These are phyloP conservation scores for Trichosanthes truncata DNA, from an alignment of 306 rosid species.

Conservation along the genomic window DNA sequence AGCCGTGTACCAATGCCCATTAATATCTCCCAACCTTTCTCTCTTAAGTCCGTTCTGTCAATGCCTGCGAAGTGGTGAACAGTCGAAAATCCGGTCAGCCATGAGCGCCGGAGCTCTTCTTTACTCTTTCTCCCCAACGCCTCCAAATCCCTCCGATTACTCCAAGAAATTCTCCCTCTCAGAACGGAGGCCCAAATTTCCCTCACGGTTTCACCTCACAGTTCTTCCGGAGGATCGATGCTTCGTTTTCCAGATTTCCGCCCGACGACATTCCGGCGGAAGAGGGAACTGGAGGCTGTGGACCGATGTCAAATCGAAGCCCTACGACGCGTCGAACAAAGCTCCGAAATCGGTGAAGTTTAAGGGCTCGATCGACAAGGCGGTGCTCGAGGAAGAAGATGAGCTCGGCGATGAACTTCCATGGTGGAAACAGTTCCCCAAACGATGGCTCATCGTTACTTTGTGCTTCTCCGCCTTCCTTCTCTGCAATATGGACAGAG, in stretches of 20 bases:
- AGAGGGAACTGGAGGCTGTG: conserved; percentile 32
- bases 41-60: background rate
- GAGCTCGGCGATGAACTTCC: conserved; percentile 28
- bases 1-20: background rate
- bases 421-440: conserved; percentile 76
- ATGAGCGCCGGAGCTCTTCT: conserved; percentile 67
- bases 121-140: conserved; percentile 37
- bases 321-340: conserved; percentile 23
- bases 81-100: conserved; percentile 10
- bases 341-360: conserved; percentile 31
- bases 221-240: conserved; percentile 9
- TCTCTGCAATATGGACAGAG: conserved; percentile 98
- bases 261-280: conserved; percentile 1
- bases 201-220: conserved; percentile 7
- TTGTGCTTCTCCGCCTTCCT: conserved; percentile 89
- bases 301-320: conserved; percentile 64
- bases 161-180: conserved; percentile 14
- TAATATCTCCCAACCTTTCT: conserved; percentile 1
- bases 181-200: conserved; percentile 2
- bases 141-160: conserved; percentile 20
- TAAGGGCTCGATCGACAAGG: conserved; percentile 16
- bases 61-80: background rate
- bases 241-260: conserved; percentile 20
- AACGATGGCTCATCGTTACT: conserved; percentile 87
- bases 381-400: conserved; percentile 13